Evolutionary conservation across 208 protist species (phyloP), one percentile per base, ranked within the genome.

Genomic region (Novymonas esmeraldas): DNA sequence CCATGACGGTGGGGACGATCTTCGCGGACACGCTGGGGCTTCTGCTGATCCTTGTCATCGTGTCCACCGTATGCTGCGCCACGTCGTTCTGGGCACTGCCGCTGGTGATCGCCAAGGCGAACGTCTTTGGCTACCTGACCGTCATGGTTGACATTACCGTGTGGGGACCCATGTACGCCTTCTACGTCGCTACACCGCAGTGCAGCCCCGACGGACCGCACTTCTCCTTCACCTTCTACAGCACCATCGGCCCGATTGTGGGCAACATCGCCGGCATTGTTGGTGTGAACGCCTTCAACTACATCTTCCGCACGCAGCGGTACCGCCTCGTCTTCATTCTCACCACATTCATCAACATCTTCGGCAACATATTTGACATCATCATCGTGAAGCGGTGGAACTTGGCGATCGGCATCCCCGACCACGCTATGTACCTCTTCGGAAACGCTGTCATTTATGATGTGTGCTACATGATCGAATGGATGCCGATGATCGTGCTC

Each of bases 371-470:
- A 50, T 85, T 92, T 56, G 88, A 94, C 58, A 62, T 94, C 44
- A 82, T 90, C 65, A 89, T 94, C 24, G 79, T 92, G 38, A 68
- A 87, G 72, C 84, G 85, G 20, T 93, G 87, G 87, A 93, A 93
- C 73, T 24, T 70, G 13, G 50, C 79, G 20, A 73, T 81, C 34
- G 65, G 76, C 51, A 81, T 90, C 38, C 83, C 78, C 6, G 85
- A 94, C 62, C 66, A 81, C 18, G 73, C 74, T 46, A 82, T 89
- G 70, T 95, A 87, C 76, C 68, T 94, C 13, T 45, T 79, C 29
- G 86, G 88, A 41, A 77, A 93, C 45, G 70, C 69, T 6, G 81
- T 94, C 45, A 64, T 95, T 1, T 80, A 83, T 28, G 64, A 93
- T 56, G 56, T 84, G 16, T 73, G 52, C 41, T 84, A 77, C 49